These are phyloP conservation scores for Anethum foeniculum DNA, from an alignment of 140 eudicot species.

Conservation along the genomic window DNA sequence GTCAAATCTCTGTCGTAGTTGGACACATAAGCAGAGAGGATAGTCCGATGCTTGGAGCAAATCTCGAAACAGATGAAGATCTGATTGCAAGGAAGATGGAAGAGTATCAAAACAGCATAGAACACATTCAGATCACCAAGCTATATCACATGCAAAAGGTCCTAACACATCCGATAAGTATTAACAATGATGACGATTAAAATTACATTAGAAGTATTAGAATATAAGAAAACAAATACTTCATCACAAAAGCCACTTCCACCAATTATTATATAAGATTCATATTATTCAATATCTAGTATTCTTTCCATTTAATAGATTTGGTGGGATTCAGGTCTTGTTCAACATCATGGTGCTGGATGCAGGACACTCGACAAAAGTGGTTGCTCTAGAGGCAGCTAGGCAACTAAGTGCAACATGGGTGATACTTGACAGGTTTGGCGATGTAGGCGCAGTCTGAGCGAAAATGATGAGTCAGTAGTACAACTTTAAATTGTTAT, in stretches of 20 bases:
- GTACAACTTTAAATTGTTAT: background rate
- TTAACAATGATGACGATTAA: background rate
- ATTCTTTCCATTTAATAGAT: background rate
- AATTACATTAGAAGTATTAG: background rate
- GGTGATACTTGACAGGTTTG: constrained; percentile 51
- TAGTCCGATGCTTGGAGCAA: constrained; percentile 36
- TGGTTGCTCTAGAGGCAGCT: constrained; percentile 30
- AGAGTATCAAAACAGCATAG: constrained; percentile 24
- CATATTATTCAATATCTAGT: background rate
- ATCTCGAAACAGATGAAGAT: constrained; percentile 28
- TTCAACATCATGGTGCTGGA: constrained; percentile 33
- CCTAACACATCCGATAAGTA: background rate
- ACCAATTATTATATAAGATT: background rate
- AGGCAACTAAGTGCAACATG: constrained; percentile 35
- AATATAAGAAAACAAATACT: background rate
- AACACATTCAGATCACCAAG: constrained; percentile 31
- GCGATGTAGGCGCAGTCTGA: constrained; percentile 1
- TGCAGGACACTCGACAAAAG: constrained; percentile 35
- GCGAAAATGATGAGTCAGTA: background rate
- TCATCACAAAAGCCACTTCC: background rate
- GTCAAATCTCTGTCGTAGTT: constrained; percentile 25
- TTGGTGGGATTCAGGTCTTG: constrained; percentile 22
- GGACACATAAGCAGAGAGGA: constrained; percentile 41
- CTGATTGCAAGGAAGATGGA: constrained; percentile 34
- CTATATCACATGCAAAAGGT: constrained; percentile 32